Percentiles rank a stretch among this genome's conserved stretches.
Evolutionary conservation across 2,329 filamentous ascomycete genomes (phyloP).

Genomic region (Exophiala sp.): DNA sequence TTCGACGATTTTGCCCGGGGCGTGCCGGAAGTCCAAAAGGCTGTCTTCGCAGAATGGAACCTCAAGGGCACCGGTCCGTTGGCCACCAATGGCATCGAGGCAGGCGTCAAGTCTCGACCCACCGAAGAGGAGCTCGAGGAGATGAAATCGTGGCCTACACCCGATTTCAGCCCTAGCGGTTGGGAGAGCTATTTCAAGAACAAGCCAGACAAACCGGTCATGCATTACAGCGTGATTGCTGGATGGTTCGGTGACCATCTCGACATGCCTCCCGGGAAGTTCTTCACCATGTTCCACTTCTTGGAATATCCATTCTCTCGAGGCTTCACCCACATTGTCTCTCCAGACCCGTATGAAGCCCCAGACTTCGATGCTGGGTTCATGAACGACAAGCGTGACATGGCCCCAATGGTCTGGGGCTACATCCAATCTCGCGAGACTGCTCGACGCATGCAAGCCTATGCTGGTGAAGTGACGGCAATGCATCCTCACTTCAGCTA

Average conservation of each 20-base stretch:
- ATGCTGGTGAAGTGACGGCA: constrained; percentile 63
- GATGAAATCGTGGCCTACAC: constrained; percentile 67
- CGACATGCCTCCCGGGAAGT: constrained; percentile 66
- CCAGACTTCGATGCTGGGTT: constrained; percentile 77
- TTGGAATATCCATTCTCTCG: constrained; percentile 61
- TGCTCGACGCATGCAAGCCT: constrained; percentile 69
- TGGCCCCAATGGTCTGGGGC: constrained; percentile 78
- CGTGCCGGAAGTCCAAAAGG: constrained; percentile 65
- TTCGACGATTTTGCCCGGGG: constrained; percentile 77
- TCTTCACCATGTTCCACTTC: constrained; percentile 82
- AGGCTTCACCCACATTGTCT: constrained; percentile 64
- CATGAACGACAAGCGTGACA: constrained; percentile 80
- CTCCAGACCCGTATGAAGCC: constrained; percentile 64
- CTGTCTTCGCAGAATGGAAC: constrained; percentile 71
- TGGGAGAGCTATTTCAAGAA: constrained; percentile 81
- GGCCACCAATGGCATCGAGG: constrained; percentile 72
- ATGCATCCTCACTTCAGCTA: constrained; percentile 67
- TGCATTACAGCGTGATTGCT: constrained; percentile 75
- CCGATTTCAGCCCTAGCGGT: constrained; percentile 61
- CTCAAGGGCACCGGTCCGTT: constrained; percentile 71
- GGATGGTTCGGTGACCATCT: constrained; percentile 51
- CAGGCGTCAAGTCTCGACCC: constrained; percentile 71
- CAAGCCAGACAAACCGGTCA: constrained; percentile 79
- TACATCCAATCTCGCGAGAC: constrained; percentile 80
- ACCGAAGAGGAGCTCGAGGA: constrained; percentile 60